Base-by-base conservation (phyloP, 1,284 basidiomycete species). In the Phlebopus sp. region DNA sequence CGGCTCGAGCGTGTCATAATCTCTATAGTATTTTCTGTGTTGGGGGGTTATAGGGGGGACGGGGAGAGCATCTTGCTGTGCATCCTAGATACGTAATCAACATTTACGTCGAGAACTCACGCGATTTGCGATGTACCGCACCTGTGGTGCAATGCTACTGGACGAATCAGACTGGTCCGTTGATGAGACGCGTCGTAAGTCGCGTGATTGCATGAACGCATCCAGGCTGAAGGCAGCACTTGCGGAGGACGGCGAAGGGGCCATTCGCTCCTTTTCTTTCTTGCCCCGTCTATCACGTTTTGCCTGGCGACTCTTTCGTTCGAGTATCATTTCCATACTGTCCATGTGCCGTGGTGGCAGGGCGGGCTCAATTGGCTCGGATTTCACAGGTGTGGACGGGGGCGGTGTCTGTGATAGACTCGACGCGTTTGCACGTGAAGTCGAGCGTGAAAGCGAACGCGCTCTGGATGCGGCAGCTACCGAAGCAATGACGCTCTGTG, bases 321-420 rank as follows among this genome's bases (percentile, higher is more conserved):
- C 85, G 50, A 88, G 75, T 19, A 88, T 78, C 65, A 78, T 69
- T 54, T 88, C 82, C 85, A 88, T 88, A 58, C 75, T 84, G 52
- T 82, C 81, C 61, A 78, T 77, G 25, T 75, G 78, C 17, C 81
- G 77, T n/a, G 70, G 59, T 11, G 77, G 75, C 34, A 76, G 61
- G 34, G 67, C 48, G 17, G 59, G 59, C 46, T 86, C 82, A 36
- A 65, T 55, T 14, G 77, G 76, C 56, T 84, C 84, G 1, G 74
- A 66, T 63, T 85, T 85, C 54, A 85, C 72, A 21, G 82, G 81
- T 1, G 81, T 82, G 29, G 66, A 63, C 10, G 78, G 78, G 17
- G 78, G 70, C 11, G 71, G 66, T 19, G 61, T 60, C 42, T 51
- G 58, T 23, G 65, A 56, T 31, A 50, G 49, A 11, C 55, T 42